Conservation (phyloP, 257 asterid species). For the Solanum tacnaense region DNA sequence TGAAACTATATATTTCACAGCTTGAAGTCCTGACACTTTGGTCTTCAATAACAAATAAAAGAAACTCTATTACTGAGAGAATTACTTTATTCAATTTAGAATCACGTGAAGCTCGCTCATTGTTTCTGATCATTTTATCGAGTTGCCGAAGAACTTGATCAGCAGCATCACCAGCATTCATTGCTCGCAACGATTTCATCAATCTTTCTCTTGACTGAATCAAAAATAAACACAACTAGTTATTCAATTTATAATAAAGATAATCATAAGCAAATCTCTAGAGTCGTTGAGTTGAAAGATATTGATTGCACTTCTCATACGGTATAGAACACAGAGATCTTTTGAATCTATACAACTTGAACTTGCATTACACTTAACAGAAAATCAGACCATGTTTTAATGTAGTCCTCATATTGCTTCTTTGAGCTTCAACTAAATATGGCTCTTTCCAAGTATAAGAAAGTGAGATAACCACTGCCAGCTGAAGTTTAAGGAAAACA, state of each 20-base stretch:
- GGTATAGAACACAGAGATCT: not conserved
- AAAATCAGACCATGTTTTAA: not conserved
- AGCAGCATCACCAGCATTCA: slow-evolving; percentile 99
- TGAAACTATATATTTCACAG: not conserved
- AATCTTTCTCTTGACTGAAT: slow-evolving; percentile 77
- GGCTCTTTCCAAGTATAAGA: not conserved
- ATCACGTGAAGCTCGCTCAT: slow-evolving; percentile 81
- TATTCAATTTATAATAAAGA: not conserved
- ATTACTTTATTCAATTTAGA: slow-evolving; percentile 61
- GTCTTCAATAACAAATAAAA: not conserved
- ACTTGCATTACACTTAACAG: not conserved
- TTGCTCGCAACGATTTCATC: slow-evolving; percentile 69
- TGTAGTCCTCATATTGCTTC: not conserved
- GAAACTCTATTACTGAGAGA: not conserved
- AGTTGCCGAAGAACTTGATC: slow-evolving; percentile 87
- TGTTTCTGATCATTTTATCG: slow-evolving; percentile 73
- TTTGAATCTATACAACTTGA: not conserved
- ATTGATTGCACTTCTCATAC: not conserved
- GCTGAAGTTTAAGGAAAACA: not conserved
- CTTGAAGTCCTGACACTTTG: not conserved
- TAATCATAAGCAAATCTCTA: not conserved
- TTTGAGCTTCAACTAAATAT: not conserved
- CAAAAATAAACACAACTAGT: not conserved
- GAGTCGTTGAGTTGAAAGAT: not conserved
- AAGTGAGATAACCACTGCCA: not conserved